Percentiles rank a stretch among this genome's conserved stretches.
Conservation (phyloP, 306 rosid genomes). For the Corylus americana region DNA sequence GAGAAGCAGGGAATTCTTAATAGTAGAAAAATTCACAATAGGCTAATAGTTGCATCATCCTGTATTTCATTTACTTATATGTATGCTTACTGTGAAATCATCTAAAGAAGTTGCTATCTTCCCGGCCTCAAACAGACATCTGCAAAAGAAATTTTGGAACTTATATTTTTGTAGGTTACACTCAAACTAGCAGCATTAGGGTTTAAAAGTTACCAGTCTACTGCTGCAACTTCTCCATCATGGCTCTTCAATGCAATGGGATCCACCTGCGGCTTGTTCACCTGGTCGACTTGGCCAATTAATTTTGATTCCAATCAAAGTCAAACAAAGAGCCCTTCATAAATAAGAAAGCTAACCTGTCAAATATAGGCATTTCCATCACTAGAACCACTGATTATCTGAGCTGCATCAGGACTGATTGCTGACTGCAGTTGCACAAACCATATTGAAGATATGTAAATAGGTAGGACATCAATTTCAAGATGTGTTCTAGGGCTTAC, state of each 20-base stretch:
- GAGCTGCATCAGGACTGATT: slow-evolving; percentile 82
- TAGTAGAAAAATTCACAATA: neutral
- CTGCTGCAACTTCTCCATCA: slow-evolving; percentile 82
- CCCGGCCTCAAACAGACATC: slow-evolving; percentile 73
- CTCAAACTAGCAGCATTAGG: slow-evolving; percentile 20
- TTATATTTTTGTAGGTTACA: neutral
- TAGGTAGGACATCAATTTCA: neutral
- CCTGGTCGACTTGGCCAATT: slow-evolving; percentile 47
- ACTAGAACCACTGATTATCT: slow-evolving; percentile 84
- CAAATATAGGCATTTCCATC: slow-evolving; percentile 82
- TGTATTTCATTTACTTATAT: neutral
- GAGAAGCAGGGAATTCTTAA: neutral
- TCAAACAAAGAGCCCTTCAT: slow-evolving; percentile 9
- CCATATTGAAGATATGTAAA: slow-evolving; percentile 18
- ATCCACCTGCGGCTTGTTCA: slow-evolving; percentile 58
- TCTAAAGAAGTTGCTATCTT: slow-evolving; percentile 85
- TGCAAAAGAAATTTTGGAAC: slow-evolving; percentile 28
- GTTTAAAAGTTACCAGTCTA: slow-evolving; percentile 65
- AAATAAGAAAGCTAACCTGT: slow-evolving; percentile 56
- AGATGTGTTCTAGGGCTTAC: neutral
- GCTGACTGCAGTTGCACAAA: slow-evolving; percentile 61
- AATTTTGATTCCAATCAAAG: slow-evolving; percentile 17
- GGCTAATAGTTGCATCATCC: neutral
- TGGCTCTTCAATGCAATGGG: slow-evolving; percentile 66
- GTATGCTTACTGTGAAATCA: slow-evolving; percentile 72